Evolutionary conservation across 176 grass and related monocot genomes (phyloP).

Genomic region (Juncus effusus): DNA sequence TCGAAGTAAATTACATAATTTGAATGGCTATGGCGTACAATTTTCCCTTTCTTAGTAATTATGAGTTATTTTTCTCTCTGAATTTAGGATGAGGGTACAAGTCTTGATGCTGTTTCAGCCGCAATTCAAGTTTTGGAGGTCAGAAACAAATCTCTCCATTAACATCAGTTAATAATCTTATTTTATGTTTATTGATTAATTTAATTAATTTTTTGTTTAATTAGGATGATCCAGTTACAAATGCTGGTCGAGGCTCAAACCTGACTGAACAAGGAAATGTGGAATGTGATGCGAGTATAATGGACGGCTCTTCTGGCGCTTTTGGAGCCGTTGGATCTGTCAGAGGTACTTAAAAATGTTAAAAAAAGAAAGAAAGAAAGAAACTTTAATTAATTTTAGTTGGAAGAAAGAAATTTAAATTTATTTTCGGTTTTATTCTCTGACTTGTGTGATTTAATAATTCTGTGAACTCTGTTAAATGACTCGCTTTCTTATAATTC

Average conservation of each 20-base stretch:
- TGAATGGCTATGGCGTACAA: neutral
- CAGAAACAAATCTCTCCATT: neutral
- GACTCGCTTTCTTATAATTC: slow-evolving; percentile 30
- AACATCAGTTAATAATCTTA: no score
- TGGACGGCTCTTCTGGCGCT: slow-evolving; percentile 73
- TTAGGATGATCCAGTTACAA: slow-evolving; percentile 88
- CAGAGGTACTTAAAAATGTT: slow-evolving; percentile 48
- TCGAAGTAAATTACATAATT: neutral
- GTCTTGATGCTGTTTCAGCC: slow-evolving; percentile 76
- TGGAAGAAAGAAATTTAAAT: neutral
- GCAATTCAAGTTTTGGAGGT: slow-evolving; percentile 87
- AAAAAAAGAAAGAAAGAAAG: no score
- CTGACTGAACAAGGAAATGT: slow-evolving; percentile 79
- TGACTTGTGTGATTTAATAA: neutral
- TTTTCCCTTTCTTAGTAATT: slow-evolving; percentile 1
- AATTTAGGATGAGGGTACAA: slow-evolving; percentile 57
- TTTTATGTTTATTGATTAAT: neutral
- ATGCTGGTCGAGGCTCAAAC: slow-evolving; percentile 86
- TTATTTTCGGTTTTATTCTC: neutral
- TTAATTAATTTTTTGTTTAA: neutral
- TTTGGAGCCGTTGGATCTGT: slow-evolving; percentile 92
- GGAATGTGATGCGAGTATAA: slow-evolving; percentile 96
- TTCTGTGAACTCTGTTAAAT: slow-evolving; percentile 22
- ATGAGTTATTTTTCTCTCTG: slow-evolving; percentile 17
- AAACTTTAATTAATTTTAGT: neutral